phyloP scores from a whole-genome alignment of 192 early-diverging fungal species.

The Dispira simplex region DNA sequence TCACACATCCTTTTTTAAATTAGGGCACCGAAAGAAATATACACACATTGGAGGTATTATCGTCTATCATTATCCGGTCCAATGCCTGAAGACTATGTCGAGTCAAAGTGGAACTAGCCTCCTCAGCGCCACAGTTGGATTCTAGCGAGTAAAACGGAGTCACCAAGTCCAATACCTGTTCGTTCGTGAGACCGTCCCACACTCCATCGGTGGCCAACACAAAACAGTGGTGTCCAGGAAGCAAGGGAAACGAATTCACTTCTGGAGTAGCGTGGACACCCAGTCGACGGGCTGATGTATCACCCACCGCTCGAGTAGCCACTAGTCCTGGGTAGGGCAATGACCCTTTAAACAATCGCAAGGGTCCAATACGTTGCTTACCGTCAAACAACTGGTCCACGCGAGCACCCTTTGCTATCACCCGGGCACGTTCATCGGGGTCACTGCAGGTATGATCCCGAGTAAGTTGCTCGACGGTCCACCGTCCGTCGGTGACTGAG shows the following conservation, averaged over 20 bases:
- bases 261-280: slow-evolving; percentile 31
- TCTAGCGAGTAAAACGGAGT: background rate
- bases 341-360: slow-evolving; percentile 38
- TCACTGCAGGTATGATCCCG: slow-evolving; percentile 28
- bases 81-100: slow-evolving; percentile 22
- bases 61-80: slow-evolving; percentile 27
- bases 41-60: slow-evolving; percentile 30
- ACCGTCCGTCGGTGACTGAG: no score
- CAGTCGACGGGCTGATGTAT: slow-evolving; percentile 23
- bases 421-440: slow-evolving; percentile 18
- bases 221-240: slow-evolving; percentile 18
- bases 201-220: slow-evolving; percentile 34
- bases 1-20: background rate
- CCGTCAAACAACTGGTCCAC: slow-evolving; percentile 22
- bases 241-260: slow-evolving; percentile 18
- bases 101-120: slow-evolving; percentile 20
- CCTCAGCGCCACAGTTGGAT: background rate
- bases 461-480: no score
- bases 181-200: slow-evolving; percentile 30
- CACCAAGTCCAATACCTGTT: slow-evolving; percentile 15
- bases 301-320: slow-evolving; percentile 31
- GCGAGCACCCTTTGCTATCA: slow-evolving; percentile 20
- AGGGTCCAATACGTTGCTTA: slow-evolving; percentile 20
- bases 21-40: background rate
- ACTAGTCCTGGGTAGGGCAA: slow-evolving; percentile 37